Conservation (phyloP, 352 stramenopile genomes). For the Thalassiosira mediterranea region DNA sequence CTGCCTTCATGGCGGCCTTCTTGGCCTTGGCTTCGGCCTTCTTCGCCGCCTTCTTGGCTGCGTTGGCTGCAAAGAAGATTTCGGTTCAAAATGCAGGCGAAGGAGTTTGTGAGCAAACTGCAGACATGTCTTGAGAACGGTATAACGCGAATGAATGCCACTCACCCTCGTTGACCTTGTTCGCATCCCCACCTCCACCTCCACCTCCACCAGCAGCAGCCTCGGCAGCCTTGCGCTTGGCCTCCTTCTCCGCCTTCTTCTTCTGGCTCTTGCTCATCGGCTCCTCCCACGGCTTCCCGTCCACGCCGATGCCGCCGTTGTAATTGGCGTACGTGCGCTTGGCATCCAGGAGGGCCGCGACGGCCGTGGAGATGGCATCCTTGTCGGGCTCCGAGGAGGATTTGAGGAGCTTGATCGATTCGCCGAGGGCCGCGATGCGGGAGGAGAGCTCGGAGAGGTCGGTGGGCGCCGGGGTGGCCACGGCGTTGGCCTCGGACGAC, state of each 20-base stretch:
- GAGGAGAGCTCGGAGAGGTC: constrained; percentile 56
- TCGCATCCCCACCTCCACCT: constrained; percentile 3
- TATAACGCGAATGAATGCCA: too few species aligned
- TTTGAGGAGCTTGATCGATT: constrained; percentile 70
- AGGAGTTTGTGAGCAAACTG: too few species aligned
- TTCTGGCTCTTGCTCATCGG: constrained; percentile 73
- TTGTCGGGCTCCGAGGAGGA: constrained; percentile 57
- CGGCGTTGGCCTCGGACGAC: constrained; percentile 40
- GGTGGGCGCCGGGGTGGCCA: constrained; percentile 22
- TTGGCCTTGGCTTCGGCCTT: constrained; percentile 78
- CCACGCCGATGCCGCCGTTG: constrained; percentile 74
- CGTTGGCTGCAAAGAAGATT: constrained; percentile 40
- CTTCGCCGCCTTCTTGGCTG: constrained; percentile 78
- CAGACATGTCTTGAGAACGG: too few species aligned
- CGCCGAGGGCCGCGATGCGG: constrained; percentile 56
- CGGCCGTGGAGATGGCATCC: constrained; percentile 50
- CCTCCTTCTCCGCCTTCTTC: constrained; percentile 61
- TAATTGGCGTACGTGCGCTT: constrained; percentile 76
- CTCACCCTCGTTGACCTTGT: constrained; percentile 32
- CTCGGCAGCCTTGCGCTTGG: constrained; percentile 42
- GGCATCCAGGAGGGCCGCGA: constrained; percentile 59
- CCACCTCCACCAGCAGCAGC: constrained; percentile 8
- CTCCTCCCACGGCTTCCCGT: constrained; percentile 74
- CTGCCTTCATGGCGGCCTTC: constrained; percentile 74
- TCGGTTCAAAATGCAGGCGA: too few species aligned